These are phyloP conservation scores for Hypoxylon sp. DNA, from an alignment of 2,329 filamentous ascomycete species.

Conservation along the genomic window DNA sequence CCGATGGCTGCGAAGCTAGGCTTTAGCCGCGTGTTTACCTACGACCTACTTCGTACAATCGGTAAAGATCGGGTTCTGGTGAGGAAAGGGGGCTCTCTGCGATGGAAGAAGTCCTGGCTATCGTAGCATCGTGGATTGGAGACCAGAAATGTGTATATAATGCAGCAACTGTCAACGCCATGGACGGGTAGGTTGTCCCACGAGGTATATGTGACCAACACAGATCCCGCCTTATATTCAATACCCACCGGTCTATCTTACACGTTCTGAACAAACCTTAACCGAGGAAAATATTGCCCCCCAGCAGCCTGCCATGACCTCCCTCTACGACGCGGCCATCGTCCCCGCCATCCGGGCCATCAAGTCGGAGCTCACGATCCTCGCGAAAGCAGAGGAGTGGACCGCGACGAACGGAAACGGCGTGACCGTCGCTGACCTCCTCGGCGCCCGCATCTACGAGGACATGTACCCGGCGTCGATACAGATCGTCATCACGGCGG, in stretches of 20 bases:
- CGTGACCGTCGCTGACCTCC: constrained; percentile 42
- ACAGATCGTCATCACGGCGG: constrained; percentile 53
- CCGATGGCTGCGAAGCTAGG: not conserved
- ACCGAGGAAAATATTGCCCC: too few species aligned
- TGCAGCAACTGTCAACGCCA: not conserved
- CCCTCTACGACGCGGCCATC: constrained; percentile 58
- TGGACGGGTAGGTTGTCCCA: not conserved
- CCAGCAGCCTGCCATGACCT: constrained; percentile 44
- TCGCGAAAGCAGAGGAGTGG: constrained; percentile 53
- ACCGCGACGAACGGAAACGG: constrained; percentile 50
- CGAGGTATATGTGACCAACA: not conserved
- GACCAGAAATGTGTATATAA: not conserved
- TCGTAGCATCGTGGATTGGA: not conserved
- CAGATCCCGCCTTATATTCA: not conserved
- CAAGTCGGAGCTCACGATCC: constrained; percentile 50
- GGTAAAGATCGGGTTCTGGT: not conserved
- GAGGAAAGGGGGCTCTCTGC: too few species aligned
- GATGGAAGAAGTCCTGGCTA: too few species aligned
- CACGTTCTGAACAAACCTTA: too few species aligned
- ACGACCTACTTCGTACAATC: not conserved
- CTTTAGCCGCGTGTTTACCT: not conserved
- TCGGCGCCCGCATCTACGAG: constrained; percentile 51
- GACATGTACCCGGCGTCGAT: constrained; percentile 60
- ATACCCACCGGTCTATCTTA: too few species aligned
- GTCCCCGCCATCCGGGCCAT: constrained; percentile 50